Evolutionary conservation across 495 filamentous ascomycete species (phyloP).

Genomic region (Penicillium antarcticum): DNA sequence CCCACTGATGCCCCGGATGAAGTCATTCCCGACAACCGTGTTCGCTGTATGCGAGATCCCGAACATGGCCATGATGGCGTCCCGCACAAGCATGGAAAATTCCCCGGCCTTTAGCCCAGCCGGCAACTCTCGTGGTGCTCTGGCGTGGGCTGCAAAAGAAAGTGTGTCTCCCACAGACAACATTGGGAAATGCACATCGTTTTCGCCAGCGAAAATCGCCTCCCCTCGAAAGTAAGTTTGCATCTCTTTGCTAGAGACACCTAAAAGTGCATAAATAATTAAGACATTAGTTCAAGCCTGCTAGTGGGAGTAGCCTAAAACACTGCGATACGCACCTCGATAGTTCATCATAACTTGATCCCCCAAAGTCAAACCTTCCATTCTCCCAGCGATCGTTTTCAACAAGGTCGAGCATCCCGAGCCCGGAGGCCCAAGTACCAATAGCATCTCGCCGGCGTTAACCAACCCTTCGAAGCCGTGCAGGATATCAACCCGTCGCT

Average conservation of each 20-base stretch:
- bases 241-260: slow-evolving; percentile 61
- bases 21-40: slow-evolving; percentile 59
- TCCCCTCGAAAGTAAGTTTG: slow-evolving; percentile 58
- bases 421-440: slow-evolving; percentile 69
- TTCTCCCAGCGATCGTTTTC: slow-evolving; percentile 67
- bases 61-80: slow-evolving; percentile 55
- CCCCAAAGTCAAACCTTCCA: slow-evolving; percentile 60
- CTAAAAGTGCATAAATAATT: slow-evolving; percentile 34
- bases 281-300: background rate
- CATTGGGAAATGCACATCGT: slow-evolving; percentile 59
- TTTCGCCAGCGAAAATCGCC: slow-evolving; percentile 56
- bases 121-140: slow-evolving; percentile 40
- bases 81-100: slow-evolving; percentile 26
- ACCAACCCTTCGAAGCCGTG: background rate
- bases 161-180: slow-evolving; percentile 61
- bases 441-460: slow-evolving; percentile 60
- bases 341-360: slow-evolving; percentile 60
- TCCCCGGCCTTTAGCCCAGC: slow-evolving; percentile 28
- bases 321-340: background rate
- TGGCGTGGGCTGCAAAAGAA: slow-evolving; percentile 50
- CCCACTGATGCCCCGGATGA: slow-evolving; percentile 72
- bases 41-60: slow-evolving; percentile 49
- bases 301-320: background rate
- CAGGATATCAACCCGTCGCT: background rate
- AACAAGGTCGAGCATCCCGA: slow-evolving; percentile 67